phyloP scores from a whole-genome alignment of 805 yeast species.

The Wickerhamomyces hampshirensis region DNA sequence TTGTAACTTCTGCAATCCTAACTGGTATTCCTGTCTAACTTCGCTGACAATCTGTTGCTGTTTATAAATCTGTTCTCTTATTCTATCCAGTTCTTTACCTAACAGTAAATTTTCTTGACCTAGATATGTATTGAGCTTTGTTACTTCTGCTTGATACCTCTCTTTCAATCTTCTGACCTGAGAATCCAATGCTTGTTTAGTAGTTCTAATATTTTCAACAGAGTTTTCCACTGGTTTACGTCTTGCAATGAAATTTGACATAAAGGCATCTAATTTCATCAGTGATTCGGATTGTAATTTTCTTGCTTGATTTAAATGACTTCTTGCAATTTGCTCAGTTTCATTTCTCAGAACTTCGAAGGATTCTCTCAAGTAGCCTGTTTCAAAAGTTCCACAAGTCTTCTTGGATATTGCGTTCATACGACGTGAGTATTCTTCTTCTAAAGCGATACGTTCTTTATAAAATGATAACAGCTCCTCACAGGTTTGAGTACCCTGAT shows the following conservation, averaged over 20 bases:
- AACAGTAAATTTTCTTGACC: constrained; percentile 64
- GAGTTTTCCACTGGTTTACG: constrained; percentile 53
- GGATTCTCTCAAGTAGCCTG: constrained; percentile 54
- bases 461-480: constrained; percentile 46
- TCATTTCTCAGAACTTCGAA: constrained; percentile 55
- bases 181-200: constrained; percentile 34
- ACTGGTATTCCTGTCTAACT: constrained; percentile 53
- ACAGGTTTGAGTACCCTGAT: constrained; percentile 53
- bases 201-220: constrained; percentile 48
- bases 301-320: constrained; percentile 47
- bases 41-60: constrained; percentile 37
- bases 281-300: constrained; percentile 48
- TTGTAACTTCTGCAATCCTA: constrained; percentile 45
- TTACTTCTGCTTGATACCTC: constrained; percentile 54
- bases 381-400: constrained; percentile 50
- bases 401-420: constrained; percentile 47
- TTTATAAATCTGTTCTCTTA: constrained; percentile 50
- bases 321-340: constrained; percentile 51
- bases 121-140: constrained; percentile 50
- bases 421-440: constrained; percentile 64
- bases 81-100: constrained; percentile 66
- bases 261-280: constrained; percentile 49
- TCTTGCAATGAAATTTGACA: constrained; percentile 45
- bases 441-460: constrained; percentile 56
- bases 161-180: constrained; percentile 36